Evolutionary conservation across 2,329 filamentous ascomycete species (phyloP).

Genomic region (Aspergillus neoniger): DNA sequence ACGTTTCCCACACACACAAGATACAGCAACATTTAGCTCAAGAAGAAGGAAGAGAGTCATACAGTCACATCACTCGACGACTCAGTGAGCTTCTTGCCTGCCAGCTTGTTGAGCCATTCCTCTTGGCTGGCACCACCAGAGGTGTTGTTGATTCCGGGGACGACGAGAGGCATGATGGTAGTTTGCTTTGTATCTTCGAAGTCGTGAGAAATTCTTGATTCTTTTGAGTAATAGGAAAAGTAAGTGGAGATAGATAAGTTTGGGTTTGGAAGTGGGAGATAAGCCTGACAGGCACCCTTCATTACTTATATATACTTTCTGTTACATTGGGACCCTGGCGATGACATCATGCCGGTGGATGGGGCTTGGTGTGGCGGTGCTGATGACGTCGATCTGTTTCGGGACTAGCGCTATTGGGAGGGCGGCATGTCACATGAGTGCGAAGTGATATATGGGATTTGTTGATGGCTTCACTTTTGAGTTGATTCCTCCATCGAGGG

Average conservation of each 20-base stretch:
- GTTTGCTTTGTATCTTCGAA: neutral
- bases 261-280: neutral
- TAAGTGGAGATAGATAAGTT: too few species aligned
- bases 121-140: conserved; percentile 34
- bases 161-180: conserved; percentile 49
- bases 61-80: conserved; percentile 38
- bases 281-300: neutral
- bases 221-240: neutral
- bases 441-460: neutral
- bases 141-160: conserved; percentile 44
- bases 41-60: neutral
- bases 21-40: neutral
- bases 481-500: too few species aligned
- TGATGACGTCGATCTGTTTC: neutral
- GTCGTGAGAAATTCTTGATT: too few species aligned
- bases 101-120: conserved; percentile 48
- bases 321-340: neutral
- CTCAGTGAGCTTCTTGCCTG: conserved; percentile 50
- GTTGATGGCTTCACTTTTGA: too few species aligned
- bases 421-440: neutral
- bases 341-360: conserved; percentile 1
- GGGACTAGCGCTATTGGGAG: neutral
- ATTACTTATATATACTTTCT: neutral
- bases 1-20: neutral
- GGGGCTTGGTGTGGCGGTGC: neutral